phyloP scores from a whole-genome alignment of 2,329 filamentous ascomycete species.

The Cryphonectria nitschkei region DNA sequence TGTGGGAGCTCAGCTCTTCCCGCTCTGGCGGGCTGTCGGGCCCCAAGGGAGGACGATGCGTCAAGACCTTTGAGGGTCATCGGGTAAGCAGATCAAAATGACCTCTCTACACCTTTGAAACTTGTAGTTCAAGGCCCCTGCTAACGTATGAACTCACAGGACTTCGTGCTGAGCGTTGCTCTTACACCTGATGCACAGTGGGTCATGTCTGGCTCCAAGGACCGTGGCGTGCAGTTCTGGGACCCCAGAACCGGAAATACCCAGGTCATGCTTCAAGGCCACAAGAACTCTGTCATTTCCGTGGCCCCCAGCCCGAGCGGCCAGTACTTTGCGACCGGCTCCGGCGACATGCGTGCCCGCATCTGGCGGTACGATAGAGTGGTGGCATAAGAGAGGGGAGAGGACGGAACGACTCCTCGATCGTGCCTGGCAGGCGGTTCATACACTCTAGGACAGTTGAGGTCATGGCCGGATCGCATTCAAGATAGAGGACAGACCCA shows the following conservation, averaged over 20 bases:
- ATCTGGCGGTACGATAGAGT: slow-evolving; percentile 84
- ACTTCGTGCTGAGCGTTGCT: slow-evolving; percentile 95
- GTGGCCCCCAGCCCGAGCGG: slow-evolving; percentile 91
- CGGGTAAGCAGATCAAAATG: slow-evolving; percentile 60
- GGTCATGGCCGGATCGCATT: neutral
- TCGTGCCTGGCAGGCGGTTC: neutral
- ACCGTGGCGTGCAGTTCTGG: slow-evolving; percentile 98
- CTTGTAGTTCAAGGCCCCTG: slow-evolving; percentile 29
- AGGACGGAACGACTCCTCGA: neutral
- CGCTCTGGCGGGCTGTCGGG: slow-evolving; percentile 60
- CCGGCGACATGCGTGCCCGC: slow-evolving; percentile 94
- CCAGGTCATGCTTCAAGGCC: slow-evolving; percentile 97
- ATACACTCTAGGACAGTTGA: neutral
- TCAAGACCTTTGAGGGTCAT: slow-evolving; percentile 96
- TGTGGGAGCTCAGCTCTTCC: slow-evolving; percentile 90
- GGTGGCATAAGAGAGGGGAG: slow-evolving; percentile 9
- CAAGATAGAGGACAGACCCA: slow-evolving; percentile 1
- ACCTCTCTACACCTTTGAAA: neutral
- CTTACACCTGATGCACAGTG: slow-evolving; percentile 92
- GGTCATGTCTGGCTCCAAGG: slow-evolving; percentile 97
- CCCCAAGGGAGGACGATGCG: slow-evolving; percentile 86
- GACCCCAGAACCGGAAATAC: slow-evolving; percentile 91
- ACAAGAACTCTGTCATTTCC: slow-evolving; percentile 98
- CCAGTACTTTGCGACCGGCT: slow-evolving; percentile 90
- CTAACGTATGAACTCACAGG: slow-evolving; percentile 53